Percentiles rank a stretch among this genome's conserved stretches.
Conservation (phyloP, 2,329 filamentous ascomycete species). For the Alternaria sp. region DNA sequence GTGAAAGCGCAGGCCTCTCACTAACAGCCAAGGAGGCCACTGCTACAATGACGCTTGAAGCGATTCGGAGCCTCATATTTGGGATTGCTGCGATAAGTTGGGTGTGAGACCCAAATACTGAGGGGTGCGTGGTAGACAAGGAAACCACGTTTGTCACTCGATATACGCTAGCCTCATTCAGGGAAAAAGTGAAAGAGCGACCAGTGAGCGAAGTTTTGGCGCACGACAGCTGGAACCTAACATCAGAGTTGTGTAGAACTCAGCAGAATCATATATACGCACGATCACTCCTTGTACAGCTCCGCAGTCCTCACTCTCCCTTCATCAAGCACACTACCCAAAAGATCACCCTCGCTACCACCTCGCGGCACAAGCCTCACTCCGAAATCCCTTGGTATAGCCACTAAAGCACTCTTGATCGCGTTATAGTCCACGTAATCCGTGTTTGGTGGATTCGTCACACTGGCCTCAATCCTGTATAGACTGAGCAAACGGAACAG, state of each 20-base stretch:
- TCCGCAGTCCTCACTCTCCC: constrained; percentile 58
- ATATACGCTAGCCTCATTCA: not conserved
- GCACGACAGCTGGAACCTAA: not conserved
- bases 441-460: constrained; percentile 63
- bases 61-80: not conserved
- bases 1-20: not conserved
- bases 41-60: not conserved
- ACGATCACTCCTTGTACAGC: constrained; percentile 53
- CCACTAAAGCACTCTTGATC: constrained; percentile 66
- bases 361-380: constrained; percentile 62
- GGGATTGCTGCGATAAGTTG: too few relatives aligned
- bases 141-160: not conserved
- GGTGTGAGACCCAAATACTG: not conserved
- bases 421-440: constrained; percentile 70
- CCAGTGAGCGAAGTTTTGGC: not conserved
- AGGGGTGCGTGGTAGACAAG: not conserved
- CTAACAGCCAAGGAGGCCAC: not conserved
- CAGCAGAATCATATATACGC: not conserved
- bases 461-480: constrained; percentile 60
- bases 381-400: constrained; percentile 67
- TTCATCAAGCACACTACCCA: constrained; percentile 48
- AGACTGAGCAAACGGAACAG: constrained; percentile 59
- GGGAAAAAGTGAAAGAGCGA: not conserved
- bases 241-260: not conserved
- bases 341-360: constrained; percentile 39